Base-by-base conservation (phyloP, 352 stramenopile species). In the Elongisporangium anandrum region DNA sequence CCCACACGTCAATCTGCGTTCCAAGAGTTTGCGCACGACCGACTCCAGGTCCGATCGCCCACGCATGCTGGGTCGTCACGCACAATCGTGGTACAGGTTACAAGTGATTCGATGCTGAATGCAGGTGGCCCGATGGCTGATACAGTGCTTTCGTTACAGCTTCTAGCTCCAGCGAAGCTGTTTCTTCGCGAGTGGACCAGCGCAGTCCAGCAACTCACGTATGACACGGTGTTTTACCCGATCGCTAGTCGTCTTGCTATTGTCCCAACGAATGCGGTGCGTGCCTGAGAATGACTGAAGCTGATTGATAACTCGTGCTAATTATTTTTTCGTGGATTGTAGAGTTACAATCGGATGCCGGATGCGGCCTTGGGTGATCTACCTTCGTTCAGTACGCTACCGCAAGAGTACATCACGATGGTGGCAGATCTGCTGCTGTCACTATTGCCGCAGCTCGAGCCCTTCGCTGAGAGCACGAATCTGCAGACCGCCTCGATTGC, bases 361-460 rank as follows among this genome's bases (percentile, higher is more conserved):
- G 70, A 87, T 39, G 68, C 64, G 13, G 55, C 60, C 13, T 57
- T 85, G 1, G 75, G 75, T 15, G 81, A 93, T 47, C 50, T 95
- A 38, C 86, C 83, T 24, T 77, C 77, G 21, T 92, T 93, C 63
- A 92, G 79, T 54, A 81, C 75, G 57, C 65, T 94, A 16, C 85
- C 85, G 12, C 83, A 94, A 68, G 85, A 95, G 55, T 95, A 92
- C 66, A 92, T 95, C 60, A 95, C 85, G 9, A 70, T 73, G 45
- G 82, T 92, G 17, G 85, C 85, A 5, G 85, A 95, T 24, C 62
- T 92, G 24, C 57, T 93, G 53, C 62, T 93, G 24, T 95, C 85
- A 34, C 70, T 95, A 15, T 61, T 95, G 9, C 85, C 85, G 7
- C 85, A 93, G 26, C 67, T 93, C 3, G 83, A 95, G 61, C 83